phyloP scores from a whole-genome alignment of 1,139 yeast genomes.

The Protomyces inouyei region DNA sequence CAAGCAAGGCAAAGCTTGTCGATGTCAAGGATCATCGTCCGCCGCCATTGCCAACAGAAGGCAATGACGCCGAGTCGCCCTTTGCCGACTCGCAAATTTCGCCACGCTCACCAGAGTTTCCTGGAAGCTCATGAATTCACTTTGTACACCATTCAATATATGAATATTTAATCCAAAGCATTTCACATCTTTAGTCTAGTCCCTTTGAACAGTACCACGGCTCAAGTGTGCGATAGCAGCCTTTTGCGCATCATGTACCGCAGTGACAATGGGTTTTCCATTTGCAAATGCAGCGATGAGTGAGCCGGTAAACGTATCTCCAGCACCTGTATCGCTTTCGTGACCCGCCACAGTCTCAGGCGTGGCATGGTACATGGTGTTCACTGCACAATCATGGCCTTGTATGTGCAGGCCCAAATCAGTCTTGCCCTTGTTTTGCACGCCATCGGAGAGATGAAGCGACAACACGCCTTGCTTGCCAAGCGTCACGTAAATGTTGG shows the following conservation, averaged over 20 bases:
- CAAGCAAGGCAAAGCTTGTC: not conserved
- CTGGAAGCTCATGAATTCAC: too few species aligned
- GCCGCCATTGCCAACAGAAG: not conserved
- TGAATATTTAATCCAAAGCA: too few species aligned
- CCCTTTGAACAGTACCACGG: not conserved
- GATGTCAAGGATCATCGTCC: not conserved
- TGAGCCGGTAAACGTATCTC: constrained; percentile 60
- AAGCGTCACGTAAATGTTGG: constrained; percentile 61
- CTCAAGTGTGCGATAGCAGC: constrained; percentile 6
- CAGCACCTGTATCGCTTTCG: constrained; percentile 62
- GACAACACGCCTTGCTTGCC: constrained; percentile 62
- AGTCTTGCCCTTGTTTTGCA: constrained; percentile 17
- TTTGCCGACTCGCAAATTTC: not conserved
- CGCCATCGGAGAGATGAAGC: constrained; percentile 41
- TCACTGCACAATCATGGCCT: constrained; percentile 47
- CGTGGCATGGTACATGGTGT: constrained; percentile 56
- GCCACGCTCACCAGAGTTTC: not conserved
- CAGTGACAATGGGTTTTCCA: not conserved
- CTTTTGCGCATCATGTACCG: constrained; percentile 4
- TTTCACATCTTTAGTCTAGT: not conserved
- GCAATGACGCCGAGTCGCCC: not conserved
- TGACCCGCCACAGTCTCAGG: constrained; percentile 31
- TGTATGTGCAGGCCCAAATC: not conserved
- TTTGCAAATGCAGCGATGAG: constrained; percentile 40
- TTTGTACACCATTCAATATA: too few species aligned